A percentile compares a stretch with the other conserved stretches of the same genome.
Evolutionary conservation across 225 moss, liverwort and hornwort species (phyloP).

Genomic region (Bryum argenteum): DNA sequence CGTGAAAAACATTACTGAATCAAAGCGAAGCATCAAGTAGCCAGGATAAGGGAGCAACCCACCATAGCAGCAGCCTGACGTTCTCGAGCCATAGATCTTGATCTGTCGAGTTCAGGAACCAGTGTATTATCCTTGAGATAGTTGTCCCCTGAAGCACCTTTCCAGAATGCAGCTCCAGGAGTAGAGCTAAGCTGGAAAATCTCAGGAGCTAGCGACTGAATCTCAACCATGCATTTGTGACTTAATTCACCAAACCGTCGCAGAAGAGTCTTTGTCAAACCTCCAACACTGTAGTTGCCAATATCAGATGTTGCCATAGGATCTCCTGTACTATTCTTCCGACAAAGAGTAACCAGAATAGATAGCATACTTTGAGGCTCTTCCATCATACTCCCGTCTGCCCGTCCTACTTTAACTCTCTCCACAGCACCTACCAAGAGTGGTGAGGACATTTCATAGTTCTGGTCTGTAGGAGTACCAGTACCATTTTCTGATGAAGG

Average conservation of each 20-base stretch:
- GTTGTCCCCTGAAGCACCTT: slow-evolving; percentile 36
- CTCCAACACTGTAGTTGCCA: slow-evolving; percentile 69
- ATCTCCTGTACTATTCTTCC: slow-evolving; percentile 59
- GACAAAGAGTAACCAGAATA: slow-evolving; percentile 58
- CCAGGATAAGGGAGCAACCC: slow-evolving; percentile 27
- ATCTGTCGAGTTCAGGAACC: slow-evolving; percentile 55
- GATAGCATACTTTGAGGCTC: slow-evolving; percentile 80
- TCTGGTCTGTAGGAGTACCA: slow-evolving; percentile 19
- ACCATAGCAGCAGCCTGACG: slow-evolving; percentile 86
- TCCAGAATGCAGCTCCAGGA: slow-evolving; percentile 34
- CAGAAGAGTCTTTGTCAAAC: slow-evolving; percentile 70
- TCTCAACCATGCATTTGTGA: slow-evolving; percentile 73
- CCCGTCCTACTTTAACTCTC: slow-evolving; percentile 56
- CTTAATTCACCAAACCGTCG: slow-evolving; percentile 69
- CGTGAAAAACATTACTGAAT: slow-evolving; percentile 16
- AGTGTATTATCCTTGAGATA: slow-evolving; percentile 51
- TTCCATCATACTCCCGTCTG: slow-evolving; percentile 56
- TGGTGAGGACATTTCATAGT: slow-evolving; percentile 44
- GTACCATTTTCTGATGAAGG: slow-evolving; percentile 32
- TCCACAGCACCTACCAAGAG: slow-evolving; percentile 60
- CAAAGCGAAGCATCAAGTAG: slow-evolving; percentile 9
- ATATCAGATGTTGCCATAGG: slow-evolving; percentile 48
- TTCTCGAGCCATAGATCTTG: slow-evolving; percentile 67
- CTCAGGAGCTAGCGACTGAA: slow-evolving; percentile 80
- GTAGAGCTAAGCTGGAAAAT: slow-evolving; percentile 60